Base-by-base conservation (phyloP, 2,329 filamentous ascomycete species). In the Diaporthe eres region DNA sequence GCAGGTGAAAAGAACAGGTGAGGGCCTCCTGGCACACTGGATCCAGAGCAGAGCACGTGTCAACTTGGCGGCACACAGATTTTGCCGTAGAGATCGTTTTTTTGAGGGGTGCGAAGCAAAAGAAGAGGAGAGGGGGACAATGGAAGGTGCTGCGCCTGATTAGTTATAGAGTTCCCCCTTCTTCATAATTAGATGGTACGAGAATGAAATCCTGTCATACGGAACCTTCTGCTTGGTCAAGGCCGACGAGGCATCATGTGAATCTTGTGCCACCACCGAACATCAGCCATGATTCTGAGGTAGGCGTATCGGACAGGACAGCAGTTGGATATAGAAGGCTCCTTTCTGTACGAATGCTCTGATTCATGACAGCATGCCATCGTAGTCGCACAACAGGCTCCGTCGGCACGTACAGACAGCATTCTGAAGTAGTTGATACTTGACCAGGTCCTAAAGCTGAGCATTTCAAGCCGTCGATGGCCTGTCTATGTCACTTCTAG, bases 1-100 rank as follows among this genome's bases (percentile, higher is more conserved):
- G 0, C 1, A 53, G 5, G 2, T 0, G 8, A 19, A 31, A 1
- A 55, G 25, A 31, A 31, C 0, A 28, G 0, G 12, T 9, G 13
- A 55, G 1, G 13, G 8, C 3, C 13, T 17, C 25, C 4, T 19
- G 8, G 1, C 0, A 0, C 12, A 8, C 5, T n/a, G 4, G 22
- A 8, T 13, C 0, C 57, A 15, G 22, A 19, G 22, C 34, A 42
- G 22, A 61, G 34, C 34, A 25, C 2, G 2, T 8, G 19, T 61
- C 34, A 42, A 42, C 17, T 37, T 60, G 57, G 57, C 31, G 57
- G 19, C 34, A n/a, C 10, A 17, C 2, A 17, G 4, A 0, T 25
- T 19, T n/a, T n/a, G 28, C 34, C 28, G 1, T 1, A 22, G 17
- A 17, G 55, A 34, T 19, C 1, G 3, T 34, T 34, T 12, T 34